These are phyloP conservation scores for Talaromyces sp. DNA, from an alignment of 2,329 filamentous ascomycete species.

Conservation along the genomic window DNA sequence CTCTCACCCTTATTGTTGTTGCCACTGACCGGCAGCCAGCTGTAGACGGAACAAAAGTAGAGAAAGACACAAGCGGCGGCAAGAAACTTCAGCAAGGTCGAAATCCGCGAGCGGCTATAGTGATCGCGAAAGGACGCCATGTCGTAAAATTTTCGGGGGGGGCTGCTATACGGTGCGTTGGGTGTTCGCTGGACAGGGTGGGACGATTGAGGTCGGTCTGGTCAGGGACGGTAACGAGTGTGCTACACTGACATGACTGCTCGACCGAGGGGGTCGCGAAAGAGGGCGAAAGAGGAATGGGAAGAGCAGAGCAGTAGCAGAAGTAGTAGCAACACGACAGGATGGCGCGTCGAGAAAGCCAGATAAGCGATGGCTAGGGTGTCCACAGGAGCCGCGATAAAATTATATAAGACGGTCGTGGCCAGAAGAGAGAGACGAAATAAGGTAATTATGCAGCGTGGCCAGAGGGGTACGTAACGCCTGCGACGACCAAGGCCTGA, in stretches of 20 bases:
- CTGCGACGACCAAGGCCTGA: no score
- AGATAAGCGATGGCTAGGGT: neutral
- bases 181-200: neutral
- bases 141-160: neutral
- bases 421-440: neutral
- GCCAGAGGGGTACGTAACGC: neutral
- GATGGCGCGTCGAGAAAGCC: neutral
- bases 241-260: neutral
- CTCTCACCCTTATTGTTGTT: slow-evolving; percentile 1
- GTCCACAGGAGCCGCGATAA: neutral
- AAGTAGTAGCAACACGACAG: neutral
- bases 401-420: neutral
- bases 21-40: slow-evolving; percentile 4
- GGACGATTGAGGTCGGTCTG: neutral
- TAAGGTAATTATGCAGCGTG: neutral
- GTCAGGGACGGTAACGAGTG: neutral
- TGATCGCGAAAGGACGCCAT: slow-evolving; percentile 10
- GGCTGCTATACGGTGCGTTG: neutral
- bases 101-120: slow-evolving; percentile 1
- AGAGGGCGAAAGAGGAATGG: no score
- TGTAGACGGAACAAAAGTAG: slow-evolving; percentile 7
- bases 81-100: slow-evolving; percentile 7
- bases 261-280: neutral
- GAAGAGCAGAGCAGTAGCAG: no score
- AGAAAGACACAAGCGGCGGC: slow-evolving; percentile 6